A percentile compares a stretch with the other conserved stretches of the same genome.
Evolutionary conservation across 163 green algal genomes (phyloP).

Genomic region (Coccomyxa subellipsoidea): DNA sequence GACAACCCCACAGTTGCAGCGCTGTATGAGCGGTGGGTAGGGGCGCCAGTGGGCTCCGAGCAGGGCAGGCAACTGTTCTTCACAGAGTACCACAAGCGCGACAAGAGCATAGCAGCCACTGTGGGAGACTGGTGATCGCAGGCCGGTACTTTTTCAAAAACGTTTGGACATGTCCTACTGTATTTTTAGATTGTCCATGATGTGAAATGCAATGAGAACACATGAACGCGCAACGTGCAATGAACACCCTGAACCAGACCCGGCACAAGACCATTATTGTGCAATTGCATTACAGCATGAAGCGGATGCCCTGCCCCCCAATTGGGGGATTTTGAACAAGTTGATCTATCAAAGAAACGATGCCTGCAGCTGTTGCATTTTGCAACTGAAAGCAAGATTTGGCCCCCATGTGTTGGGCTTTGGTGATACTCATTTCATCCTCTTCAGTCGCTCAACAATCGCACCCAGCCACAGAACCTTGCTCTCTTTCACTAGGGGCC

Average conservation of each 20-base stretch:
- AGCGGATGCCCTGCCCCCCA: too few species aligned
- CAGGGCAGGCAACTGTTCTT: conserved; percentile 51
- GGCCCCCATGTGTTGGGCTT: not conserved
- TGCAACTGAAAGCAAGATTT: not conserved
- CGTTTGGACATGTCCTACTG: too few species aligned
- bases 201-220: too few species aligned
- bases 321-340: too few species aligned
- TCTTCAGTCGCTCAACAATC: conserved; percentile 21
- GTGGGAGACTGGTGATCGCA: conserved; percentile 27
- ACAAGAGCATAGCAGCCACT: conserved; percentile 34
- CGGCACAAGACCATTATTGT: too few species aligned
- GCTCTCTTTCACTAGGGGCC: conserved; percentile 51
- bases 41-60: conserved; percentile 23
- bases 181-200: too few species aligned
- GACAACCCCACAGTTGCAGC: not conserved
- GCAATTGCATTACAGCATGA: too few species aligned
- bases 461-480: conserved; percentile 53
- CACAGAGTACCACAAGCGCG: conserved; percentile 49
- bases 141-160: too few species aligned
- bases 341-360: too few species aligned
- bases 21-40: conserved; percentile 4
- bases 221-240: too few species aligned
- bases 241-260: too few species aligned
- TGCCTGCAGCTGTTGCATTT: too few species aligned
- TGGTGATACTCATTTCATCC: not conserved